Conservation (phyloP, 2,329 filamentous ascomycete species). For the Hirsutella thompsonii region DNA sequence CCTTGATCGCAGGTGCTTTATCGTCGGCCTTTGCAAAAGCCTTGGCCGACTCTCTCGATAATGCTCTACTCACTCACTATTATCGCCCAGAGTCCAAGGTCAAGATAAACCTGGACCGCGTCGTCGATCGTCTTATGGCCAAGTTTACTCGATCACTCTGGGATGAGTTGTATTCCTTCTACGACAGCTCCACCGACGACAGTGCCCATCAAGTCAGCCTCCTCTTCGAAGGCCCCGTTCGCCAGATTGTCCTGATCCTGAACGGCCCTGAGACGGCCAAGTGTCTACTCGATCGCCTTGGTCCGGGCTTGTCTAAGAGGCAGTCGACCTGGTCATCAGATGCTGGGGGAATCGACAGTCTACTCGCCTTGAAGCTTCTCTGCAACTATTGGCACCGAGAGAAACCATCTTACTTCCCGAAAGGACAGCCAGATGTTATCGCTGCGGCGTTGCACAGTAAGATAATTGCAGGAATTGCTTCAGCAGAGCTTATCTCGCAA, state of each 20-base stretch:
- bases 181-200: conserved; percentile 14
- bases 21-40: conserved; percentile 20
- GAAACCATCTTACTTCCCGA: conserved; percentile 18
- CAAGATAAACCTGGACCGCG: conserved; percentile 20
- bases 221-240: conserved; percentile 23
- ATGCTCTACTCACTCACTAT: conserved; percentile 24
- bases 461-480: background rate
- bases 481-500: conserved; percentile 11
- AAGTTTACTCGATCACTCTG: conserved; percentile 19
- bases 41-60: conserved; percentile 20
- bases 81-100: conserved; percentile 20
- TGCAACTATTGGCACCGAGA: conserved; percentile 23
- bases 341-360: conserved; percentile 19
- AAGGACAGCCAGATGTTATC: conserved; percentile 20
- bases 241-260: conserved; percentile 22
- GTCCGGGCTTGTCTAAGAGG: conserved; percentile 19
- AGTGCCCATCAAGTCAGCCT: conserved; percentile 17
- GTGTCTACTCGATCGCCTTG: conserved; percentile 21
- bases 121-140: conserved; percentile 20
- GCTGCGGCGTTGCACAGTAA: background rate
- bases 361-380: conserved; percentile 20
- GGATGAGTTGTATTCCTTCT: conserved; percentile 23
- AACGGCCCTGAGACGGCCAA: conserved; percentile 21
- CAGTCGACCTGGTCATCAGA: conserved; percentile 18
- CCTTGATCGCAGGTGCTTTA: conserved; percentile 21